phyloP scores from a whole-genome alignment of 2,329 filamentous ascomycete genomes.

The Anisogramma anomala region DNA sequence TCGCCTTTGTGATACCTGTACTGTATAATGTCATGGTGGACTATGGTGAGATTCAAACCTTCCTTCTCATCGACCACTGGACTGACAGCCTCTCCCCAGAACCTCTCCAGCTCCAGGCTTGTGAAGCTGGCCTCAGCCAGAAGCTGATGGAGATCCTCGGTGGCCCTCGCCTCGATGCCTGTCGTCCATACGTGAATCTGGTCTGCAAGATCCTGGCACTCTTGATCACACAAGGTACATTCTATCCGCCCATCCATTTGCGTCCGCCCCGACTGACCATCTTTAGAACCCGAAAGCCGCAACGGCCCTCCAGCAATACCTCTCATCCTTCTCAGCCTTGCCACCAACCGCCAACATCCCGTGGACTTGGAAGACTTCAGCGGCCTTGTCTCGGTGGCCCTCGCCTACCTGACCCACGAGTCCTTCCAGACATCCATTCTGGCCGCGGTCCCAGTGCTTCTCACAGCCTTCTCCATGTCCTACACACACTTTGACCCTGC shows the following conservation, averaged over 20 bases:
- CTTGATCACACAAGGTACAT: conserved; percentile 37
- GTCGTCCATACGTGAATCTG: conserved; percentile 35
- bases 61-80: background rate
- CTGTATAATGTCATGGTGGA: conserved; percentile 53
- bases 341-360: conserved; percentile 27
- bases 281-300: conserved; percentile 33
- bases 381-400: conserved; percentile 37
- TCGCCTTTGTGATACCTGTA: conserved; percentile 45
- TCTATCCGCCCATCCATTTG: background rate
- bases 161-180: conserved; percentile 31
- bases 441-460: conserved; percentile 30
- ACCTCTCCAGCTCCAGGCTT: conserved; percentile 45
- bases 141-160: conserved; percentile 39
- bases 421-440: conserved; percentile 39
- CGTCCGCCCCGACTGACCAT: conserved; percentile 7
- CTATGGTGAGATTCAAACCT: conserved; percentile 36
- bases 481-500: conserved; percentile 31
- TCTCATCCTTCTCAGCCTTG: conserved; percentile 37
- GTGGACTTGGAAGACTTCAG: conserved; percentile 45
- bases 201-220: conserved; percentile 47
- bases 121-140: conserved; percentile 37
- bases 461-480: conserved; percentile 36
- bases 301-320: conserved; percentile 36
- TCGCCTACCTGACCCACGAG: conserved; percentile 44
- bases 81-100: conserved; percentile 29